Percentiles rank a stretch among this genome's conserved stretches.
phyloP scores from a whole-genome alignment of 805 yeast species.

The Candida vaughaniae region DNA sequence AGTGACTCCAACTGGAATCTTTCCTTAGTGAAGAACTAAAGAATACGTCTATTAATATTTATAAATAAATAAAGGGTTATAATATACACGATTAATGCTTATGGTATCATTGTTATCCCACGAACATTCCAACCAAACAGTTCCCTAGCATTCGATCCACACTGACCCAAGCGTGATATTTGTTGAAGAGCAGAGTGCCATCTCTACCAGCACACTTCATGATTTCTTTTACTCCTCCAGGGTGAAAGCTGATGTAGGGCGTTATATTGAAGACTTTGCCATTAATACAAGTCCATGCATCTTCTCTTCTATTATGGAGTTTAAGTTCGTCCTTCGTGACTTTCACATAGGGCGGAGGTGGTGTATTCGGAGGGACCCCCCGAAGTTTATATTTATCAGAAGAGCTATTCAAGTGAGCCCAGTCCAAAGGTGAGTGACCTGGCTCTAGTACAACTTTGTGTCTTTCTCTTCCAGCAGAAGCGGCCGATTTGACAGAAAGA shows the following conservation, averaged over 20 bases:
- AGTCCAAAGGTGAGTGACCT: slow-evolving; percentile 83
- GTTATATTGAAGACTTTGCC: slow-evolving; percentile 87
- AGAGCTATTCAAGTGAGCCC: slow-evolving; percentile 61
- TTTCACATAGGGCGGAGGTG: slow-evolving; percentile 50
- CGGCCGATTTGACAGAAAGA: slow-evolving; percentile 3
- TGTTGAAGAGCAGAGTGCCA: slow-evolving; percentile 72
- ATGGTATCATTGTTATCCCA: slow-evolving; percentile 7
- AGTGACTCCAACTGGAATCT: slow-evolving; percentile 31
- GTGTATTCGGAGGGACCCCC: slow-evolving; percentile 50
- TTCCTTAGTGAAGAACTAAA: no score
- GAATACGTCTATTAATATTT: not conserved
- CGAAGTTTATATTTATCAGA: slow-evolving; percentile 48
- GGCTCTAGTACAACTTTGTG: slow-evolving; percentile 65
- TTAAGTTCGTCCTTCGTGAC: slow-evolving; percentile 58
- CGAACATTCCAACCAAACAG: slow-evolving; percentile 68
- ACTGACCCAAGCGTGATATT: slow-evolving; percentile 75
- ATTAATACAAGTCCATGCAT: slow-evolving; percentile 82
- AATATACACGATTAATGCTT: no score
- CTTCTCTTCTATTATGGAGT: slow-evolving; percentile 57
- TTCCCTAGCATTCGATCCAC: slow-evolving; percentile 76
- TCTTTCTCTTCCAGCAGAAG: slow-evolving; percentile 13
- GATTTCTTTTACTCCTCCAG: slow-evolving; percentile 84
- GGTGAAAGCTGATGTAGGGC: slow-evolving; percentile 80
- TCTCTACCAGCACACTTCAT: slow-evolving; percentile 81
- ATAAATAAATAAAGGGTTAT: slow-evolving; percentile 3